Evolutionary conservation across 2,329 filamentous ascomycete species (phyloP), one percentile per base, ranked within the genome.

Genomic region (Alternaria hordeiaustralica): DNA sequence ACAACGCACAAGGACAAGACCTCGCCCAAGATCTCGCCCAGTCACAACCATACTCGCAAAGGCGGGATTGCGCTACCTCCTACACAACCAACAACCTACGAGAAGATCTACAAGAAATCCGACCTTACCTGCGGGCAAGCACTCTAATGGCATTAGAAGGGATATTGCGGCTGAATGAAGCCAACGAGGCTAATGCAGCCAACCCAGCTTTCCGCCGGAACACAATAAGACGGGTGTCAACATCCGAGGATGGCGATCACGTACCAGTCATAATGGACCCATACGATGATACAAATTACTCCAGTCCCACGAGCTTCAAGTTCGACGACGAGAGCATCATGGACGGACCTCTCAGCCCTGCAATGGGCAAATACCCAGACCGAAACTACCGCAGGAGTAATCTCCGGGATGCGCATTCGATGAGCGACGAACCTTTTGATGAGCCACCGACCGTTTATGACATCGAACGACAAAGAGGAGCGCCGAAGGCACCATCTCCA

Each of bases 341-440:
- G 49, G 70, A 71, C 10, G 68, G 70, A 8, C 60, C 64, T 3
- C 13, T 67, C 18, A 66, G 55, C 23, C 55, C 69, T 8, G 6
- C 66, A 12, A 58, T 55, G 15, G 44, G 55, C 11, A 66, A 65
- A 30, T 55, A 54, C 3, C 66, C 58, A 44, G 61, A 53, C 30
- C 21, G 49, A 26, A 59, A 58, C 23, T 65, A 45, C 28, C 64
- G 47, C 21, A 66, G 33, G n/a, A 71, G 65, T 23, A 61, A 67
- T 6, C 43, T 70, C 10, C 63, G 61, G 43, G 45, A 66, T 21
- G 56, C 60, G 12, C 60, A 59, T 5, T 62, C 58, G 5, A 54
- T 58, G 44, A 55, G 67, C 33, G 58, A 64, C 4, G 54, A 60
- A 10, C 46, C 33, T 4, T 58, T 54, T 9, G 44, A 41, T 8